phyloP scores from a whole-genome alignment of 2,329 filamentous ascomycete genomes.

The Catunica adiposa region DNA sequence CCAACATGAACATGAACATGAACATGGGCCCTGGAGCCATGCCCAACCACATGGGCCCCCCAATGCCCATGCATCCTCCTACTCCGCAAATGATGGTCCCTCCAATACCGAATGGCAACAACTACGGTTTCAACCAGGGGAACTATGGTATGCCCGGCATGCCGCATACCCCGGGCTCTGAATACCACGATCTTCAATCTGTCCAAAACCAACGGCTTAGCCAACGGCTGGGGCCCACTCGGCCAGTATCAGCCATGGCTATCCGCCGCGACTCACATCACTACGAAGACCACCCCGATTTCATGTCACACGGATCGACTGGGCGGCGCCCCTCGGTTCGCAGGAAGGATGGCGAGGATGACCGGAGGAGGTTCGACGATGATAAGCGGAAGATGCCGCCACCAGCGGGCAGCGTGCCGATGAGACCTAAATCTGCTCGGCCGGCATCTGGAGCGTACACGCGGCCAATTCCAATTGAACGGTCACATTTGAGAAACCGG shows the following conservation, averaged over 20 bases:
- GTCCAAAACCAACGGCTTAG: conserved; percentile 6
- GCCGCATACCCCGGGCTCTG: not conserved
- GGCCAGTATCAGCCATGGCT: conserved; percentile 11
- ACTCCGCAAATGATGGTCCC: conserved; percentile 11
- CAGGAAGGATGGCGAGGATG: conserved; percentile 7
- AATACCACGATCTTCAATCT: conserved; percentile 4
- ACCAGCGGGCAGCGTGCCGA: not conserved
- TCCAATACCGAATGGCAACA: not conserved
- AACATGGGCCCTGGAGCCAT: conserved; percentile 10
- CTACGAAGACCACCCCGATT: conserved; percentile 8
- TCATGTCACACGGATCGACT: conserved; percentile 3
- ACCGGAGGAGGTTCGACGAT: conserved; percentile 11
- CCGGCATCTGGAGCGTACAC: conserved; percentile 7
- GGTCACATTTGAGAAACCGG: conserved; percentile 8
- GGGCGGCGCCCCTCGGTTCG: conserved; percentile 8
- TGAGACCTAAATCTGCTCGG: conserved; percentile 12
- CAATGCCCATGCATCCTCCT: conserved; percentile 4
- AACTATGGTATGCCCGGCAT: conserved; percentile 8
- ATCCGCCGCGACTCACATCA: conserved; percentile 9
- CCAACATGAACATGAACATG: not conserved
- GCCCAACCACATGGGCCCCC: conserved; percentile 8
- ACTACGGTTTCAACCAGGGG: conserved; percentile 7
- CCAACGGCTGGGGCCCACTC: conserved; percentile 6
- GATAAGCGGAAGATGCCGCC: conserved; percentile 13
- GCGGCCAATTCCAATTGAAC: conserved; percentile 7